Base-by-base conservation (phyloP, 257 asterid genomes). In the Cinchona pubescens region DNA sequence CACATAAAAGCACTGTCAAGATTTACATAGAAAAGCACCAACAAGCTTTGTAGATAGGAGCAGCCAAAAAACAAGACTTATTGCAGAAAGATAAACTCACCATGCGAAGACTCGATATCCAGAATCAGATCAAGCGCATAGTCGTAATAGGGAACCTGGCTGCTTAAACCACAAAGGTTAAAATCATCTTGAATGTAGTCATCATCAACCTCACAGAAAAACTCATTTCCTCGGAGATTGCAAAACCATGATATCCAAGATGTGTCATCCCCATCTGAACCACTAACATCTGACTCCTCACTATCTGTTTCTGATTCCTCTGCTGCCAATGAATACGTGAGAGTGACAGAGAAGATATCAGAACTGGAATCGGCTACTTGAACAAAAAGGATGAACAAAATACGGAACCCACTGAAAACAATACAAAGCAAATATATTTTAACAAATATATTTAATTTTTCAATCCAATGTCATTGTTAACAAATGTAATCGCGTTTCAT, bases 181-280 rank as follows among this genome's bases (percentile, higher is more conserved):
- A 87, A 87, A 75, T 85, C 89, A 78, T 87, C 91, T 81, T 87
- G 91, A 76, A 87, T 85, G 78, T 87, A 87, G 53, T 87, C 91
- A 70, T 87, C 91, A 35, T 87, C 91, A 78, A 85, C 83, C 74
- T 87, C 91, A 67, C 88, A 87, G 82, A 82, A 87, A 70, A 85
- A 85, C 77, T 87, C 91, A 78, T 87, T 87, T 18, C 92, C 87
- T 29, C 92, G 88, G 45, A 88, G 82, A 71, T 81, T 83, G 84
- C 92, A 86, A 66, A 85, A 88, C 90, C 92, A 86, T 55, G 88
- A 76, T 51, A 88, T 86, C 92, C 90, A 88, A 79, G 86, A 87
- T 34, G 88, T 80, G 78, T 87, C 91, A 15, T 85, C 89, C 64
- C 83, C 91, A 68, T 87, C 88, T 35, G 86, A 87, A 45, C 91